Conservation (phyloP, 1,284 basidiomycete genomes). For the Trametes versicolor region DNA sequence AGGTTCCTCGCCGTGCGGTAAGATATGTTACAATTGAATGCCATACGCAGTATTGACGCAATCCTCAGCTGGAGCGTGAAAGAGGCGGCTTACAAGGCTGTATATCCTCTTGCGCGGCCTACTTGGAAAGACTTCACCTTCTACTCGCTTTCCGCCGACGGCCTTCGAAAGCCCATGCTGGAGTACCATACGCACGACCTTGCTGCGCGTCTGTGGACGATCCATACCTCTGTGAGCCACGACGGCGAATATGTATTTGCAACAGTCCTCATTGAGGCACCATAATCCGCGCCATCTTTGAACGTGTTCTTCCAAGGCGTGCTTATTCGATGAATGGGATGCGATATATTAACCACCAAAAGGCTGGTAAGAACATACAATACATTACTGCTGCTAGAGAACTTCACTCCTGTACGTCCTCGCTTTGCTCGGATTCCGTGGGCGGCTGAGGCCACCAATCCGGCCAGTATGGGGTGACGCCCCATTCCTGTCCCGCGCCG, state of each 20-base stretch:
- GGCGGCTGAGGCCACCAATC: slow-evolving; percentile 71
- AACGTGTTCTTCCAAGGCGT: background rate
- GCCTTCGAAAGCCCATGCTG: slow-evolving; percentile 60
- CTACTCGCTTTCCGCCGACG: slow-evolving; percentile 43
- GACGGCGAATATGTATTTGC: slow-evolving; percentile 87
- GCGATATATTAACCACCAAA: background rate
- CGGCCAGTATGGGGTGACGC: slow-evolving; percentile 68
- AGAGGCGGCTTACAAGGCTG: slow-evolving; percentile 91
- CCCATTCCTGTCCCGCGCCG: slow-evolving; percentile 46
- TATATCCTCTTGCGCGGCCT: slow-evolving; percentile 70
- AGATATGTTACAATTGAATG: slow-evolving; percentile 31
- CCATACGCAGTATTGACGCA: slow-evolving; percentile 2
- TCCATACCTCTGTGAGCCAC: slow-evolving; percentile 83
- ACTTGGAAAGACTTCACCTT: slow-evolving; percentile 84
- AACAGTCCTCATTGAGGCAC: slow-evolving; percentile 71
- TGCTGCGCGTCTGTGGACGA: slow-evolving; percentile 40
- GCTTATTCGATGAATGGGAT: background rate
- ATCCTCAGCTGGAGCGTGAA: slow-evolving; percentile 81
- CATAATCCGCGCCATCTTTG: background rate
- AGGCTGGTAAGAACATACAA: background rate
- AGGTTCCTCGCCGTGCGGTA: slow-evolving; percentile 77
- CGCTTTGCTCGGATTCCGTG: slow-evolving; percentile 3
- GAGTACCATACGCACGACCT: slow-evolving; percentile 45
- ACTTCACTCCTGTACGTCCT: background rate
- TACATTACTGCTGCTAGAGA: background rate